Base-by-base conservation (phyloP, 2,329 filamentous ascomycete species). In the Talaromyces funiculosus region DNA sequence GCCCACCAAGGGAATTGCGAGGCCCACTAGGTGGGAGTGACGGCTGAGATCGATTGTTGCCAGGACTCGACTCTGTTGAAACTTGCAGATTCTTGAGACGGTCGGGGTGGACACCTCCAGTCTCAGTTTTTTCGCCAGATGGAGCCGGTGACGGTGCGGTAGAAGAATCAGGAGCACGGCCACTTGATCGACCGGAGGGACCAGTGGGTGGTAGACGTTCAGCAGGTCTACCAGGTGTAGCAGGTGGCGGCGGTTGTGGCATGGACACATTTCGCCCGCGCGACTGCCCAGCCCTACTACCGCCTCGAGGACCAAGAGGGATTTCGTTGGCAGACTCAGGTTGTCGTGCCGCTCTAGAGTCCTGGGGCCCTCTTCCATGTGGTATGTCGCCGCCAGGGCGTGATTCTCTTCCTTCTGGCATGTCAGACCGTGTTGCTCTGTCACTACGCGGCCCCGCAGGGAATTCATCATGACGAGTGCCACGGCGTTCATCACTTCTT, bases 291-390 rank as follows among this genome's bases (percentile, higher is more conserved):
- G 42, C 42, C 22, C 42, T 45, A 26, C 42, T 77, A 35, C 75
- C n/a, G n/a, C n/a, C 75, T 61, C 81, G 76, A 56, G 84, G 84
- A 1, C 83, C 84, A 40, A 81, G 82, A 24, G 84, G 83, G 54
- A 75, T 78, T 20, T 85, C 75, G 24, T 67, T 60, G 55, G 68
- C 61, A 12, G 71, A 63, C 12, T 76, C 74, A 16, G 72, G 70
- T 64, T 73, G 73, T n/a, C 75, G 71, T 20, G 67, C 66, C 33
- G 66, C 66, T 47, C 63, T 66, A 35, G 71, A 69, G 22, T 80
- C 78, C 55, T 78, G 71, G 68, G 71, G 75, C 12, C 81, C 69
- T 54, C 81, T 76, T 31, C 80, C 80, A 68, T 80, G 75, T 51
- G 69, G 77, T 64, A 77, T 70, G 64, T 83, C 75, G 31, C 71